Evolutionary conservation across 108 stramenopile genomes (phyloP).

Genomic region (Cyclotella baltica): DNA sequence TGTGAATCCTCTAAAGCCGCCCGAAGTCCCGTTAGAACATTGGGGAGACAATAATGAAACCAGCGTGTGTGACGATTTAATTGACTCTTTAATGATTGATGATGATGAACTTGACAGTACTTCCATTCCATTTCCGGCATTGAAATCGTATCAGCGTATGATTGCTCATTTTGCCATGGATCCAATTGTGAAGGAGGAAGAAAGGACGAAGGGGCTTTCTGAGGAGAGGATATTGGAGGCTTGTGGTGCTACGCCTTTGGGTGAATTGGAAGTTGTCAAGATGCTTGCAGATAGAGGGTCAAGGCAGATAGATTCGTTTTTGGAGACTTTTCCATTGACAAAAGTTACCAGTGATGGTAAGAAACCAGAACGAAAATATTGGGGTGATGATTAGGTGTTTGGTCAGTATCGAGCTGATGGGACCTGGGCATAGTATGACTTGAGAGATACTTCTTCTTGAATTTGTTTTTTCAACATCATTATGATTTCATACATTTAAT

Average conservation of each 20-base stretch:
- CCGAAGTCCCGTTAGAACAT: conserved; percentile 18
- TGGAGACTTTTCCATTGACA: conserved; percentile 37
- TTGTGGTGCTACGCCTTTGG: conserved; percentile 26
- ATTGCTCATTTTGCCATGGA: conserved; percentile 49
- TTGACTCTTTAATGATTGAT: conserved; percentile 78
- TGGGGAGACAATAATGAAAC: conserved; percentile 32
- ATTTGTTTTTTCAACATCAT: no score
- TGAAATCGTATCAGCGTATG: conserved; percentile 40
- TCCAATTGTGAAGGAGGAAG: conserved; percentile 26
- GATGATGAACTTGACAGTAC: conserved; percentile 58
- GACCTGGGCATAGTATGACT: no score
- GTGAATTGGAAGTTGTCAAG: conserved; percentile 42
- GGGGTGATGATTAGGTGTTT: conserved; percentile 40
- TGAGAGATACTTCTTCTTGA: no score
- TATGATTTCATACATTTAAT: no score
- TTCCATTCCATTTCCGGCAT: conserved; percentile 61
- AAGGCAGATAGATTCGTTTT: conserved; percentile 30
- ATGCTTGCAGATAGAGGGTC: conserved; percentile 31
- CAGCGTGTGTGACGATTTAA: conserved; percentile 68
- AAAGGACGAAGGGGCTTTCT: conserved; percentile 21
- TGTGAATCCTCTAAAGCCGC: conserved; percentile 46
- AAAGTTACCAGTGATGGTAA: conserved; percentile 28
- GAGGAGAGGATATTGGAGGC: conserved; percentile 39
- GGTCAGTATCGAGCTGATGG: not conserved
- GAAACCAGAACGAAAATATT: conserved; percentile 49